A percentile compares a stretch with the other conserved stretches of the same genome.
Conservation (phyloP, 768 basidiomycete species). For the Pisolithus albus region DNA sequence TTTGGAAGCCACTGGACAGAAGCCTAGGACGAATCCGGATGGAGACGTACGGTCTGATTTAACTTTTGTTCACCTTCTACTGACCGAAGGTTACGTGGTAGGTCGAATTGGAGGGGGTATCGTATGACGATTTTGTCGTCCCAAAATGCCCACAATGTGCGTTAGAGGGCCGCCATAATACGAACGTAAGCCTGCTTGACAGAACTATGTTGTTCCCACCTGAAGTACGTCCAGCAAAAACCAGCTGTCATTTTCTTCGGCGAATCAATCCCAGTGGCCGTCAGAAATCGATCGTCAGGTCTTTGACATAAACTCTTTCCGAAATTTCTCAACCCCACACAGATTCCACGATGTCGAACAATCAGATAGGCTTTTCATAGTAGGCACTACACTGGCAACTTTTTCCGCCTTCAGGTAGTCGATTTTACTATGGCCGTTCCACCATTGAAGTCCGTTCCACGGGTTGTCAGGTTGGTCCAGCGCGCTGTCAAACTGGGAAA, state of each 20-base stretch:
- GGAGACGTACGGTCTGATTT: constrained; percentile 61
- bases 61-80: neutral
- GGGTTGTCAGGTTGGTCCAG: constrained; percentile 56
- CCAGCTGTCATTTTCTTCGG: constrained; percentile 86
- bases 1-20: constrained; percentile 47
- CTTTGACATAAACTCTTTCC: neutral
- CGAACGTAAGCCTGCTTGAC: constrained; percentile 42
- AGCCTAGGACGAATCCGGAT: constrained; percentile 83
- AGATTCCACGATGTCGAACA: constrained; percentile 55
- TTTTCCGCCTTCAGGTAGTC: constrained; percentile 81
- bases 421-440: neutral
- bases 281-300: constrained; percentile 69
- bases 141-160: constrained; percentile 72
- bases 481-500: constrained; percentile 70
- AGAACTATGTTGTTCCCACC: neutral
- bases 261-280: constrained; percentile 65
- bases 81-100: constrained; percentile 21
- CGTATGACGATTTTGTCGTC: constrained; percentile 71
- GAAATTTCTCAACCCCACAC: neutral
- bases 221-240: constrained; percentile 48
- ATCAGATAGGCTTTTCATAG: constrained; percentile 63
- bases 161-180: constrained; percentile 47
- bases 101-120: constrained; percentile 76
- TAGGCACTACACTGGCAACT: constrained; percentile 90
- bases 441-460: constrained; percentile 1